Base-by-base conservation (phyloP, 2,329 filamentous ascomycete genomes). In the Mycosphaerella sp. region DNA sequence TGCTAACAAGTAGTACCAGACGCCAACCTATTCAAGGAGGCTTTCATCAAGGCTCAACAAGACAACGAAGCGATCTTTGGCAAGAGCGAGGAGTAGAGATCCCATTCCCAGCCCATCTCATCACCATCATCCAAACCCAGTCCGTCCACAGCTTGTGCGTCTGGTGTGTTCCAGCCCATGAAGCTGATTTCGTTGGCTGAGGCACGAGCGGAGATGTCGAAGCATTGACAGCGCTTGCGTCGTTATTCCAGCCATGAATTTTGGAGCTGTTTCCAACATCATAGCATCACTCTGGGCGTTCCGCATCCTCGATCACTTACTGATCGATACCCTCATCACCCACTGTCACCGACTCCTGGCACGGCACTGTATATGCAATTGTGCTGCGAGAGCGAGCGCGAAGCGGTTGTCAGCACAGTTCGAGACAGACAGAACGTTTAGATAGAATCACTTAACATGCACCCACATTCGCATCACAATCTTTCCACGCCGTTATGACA, bases 1-100 rank as follows among this genome's bases (percentile, higher is more conserved):
- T 42, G 45, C 59, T 64, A 45, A 63, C 56, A 23, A 2, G 14
- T 1, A 57, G 31, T 23, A 48, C 14, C 61, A 95, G 90, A 97
- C 70, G 93, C 93, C 79, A 95, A 96, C 74, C 78, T 84, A 58
- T 97, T 98, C 84, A 97, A 96, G 81, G 92, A 97, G 63, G 85
- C 89, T 54, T 97, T 97, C 78, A 84, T 95, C 77, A 90, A 95
- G 80, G 92, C 93, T 51, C 91, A 96, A 79, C 84, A 92, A 77
- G 90, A 95, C 72, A 98, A 97, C 76, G 90, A 93, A 80, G 83
- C 81, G 62, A 79, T 95, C 55, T 95, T 96, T 77, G 77, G 51
- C 59, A 68, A 67, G 61, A 56, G 55, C 31, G 63, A 64, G 34
- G 58, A 61, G 48, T 51, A 47, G 51, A 53, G 8, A 7, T 8